Evolutionary conservation across 805 yeast species (phyloP).

Genomic region (Spathaspora boniae): DNA sequence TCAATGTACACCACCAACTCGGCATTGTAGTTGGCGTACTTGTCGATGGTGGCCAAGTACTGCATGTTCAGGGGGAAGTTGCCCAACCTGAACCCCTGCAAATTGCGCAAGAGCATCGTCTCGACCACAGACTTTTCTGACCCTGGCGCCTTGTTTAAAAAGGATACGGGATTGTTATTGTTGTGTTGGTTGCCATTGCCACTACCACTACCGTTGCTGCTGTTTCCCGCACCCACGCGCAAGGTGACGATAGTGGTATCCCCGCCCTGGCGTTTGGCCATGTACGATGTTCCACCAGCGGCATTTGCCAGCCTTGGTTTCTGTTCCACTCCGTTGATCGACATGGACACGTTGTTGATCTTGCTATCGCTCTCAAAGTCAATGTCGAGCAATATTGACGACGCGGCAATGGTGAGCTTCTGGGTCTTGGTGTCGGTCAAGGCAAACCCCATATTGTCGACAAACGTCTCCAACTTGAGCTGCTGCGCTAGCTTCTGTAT

Average conservation of each 20-base stretch:
- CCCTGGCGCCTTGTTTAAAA: constrained; percentile 14
- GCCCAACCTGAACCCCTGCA: constrained; percentile 18
- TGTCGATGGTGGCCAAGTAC: constrained; percentile 35
- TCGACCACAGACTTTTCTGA: constrained; percentile 21
- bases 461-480: constrained; percentile 38
- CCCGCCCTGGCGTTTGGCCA: constrained; percentile 1
- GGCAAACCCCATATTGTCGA: constrained; percentile 22
- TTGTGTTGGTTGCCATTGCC: no score
- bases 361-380: constrained; percentile 27
- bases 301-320: not conserved
- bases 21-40: constrained; percentile 14
- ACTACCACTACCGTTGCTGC: no score
- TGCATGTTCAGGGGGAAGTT: constrained; percentile 34
- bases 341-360: constrained; percentile 29
- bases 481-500: constrained; percentile 39
- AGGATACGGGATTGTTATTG: constrained; percentile 13
- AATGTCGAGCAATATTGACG: constrained; percentile 36
- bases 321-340: constrained; percentile 26
- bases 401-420: constrained; percentile 41
- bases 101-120: constrained; percentile 24
- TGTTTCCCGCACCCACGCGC: no score
- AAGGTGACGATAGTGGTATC: constrained; percentile 5
- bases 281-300: constrained; percentile 2
- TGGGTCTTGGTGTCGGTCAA: constrained; percentile 14
- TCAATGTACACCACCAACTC: constrained; percentile 32